Percentiles rank a stretch among this genome's conserved stretches.
phyloP scores from a whole-genome alignment of 306 rosid genomes.

The Chamaecrista fasciculata region DNA sequence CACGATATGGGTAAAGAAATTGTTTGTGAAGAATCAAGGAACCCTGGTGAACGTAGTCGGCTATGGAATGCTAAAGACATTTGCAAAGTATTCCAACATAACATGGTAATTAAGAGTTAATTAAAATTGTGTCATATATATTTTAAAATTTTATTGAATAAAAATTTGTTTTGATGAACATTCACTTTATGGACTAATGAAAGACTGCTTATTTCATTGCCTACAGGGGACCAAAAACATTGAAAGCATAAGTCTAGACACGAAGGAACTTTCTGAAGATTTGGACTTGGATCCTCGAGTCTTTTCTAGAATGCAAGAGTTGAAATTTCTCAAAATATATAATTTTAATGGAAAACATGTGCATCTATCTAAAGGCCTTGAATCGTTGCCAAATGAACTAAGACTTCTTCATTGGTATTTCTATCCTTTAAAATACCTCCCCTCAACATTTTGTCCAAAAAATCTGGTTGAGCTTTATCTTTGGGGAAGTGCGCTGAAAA shows the following conservation, averaged over 20 bases:
- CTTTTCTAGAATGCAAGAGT: neutral
- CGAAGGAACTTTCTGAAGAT: neutral
- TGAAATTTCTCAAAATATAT: neutral
- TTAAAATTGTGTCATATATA: neutral
- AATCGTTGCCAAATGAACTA: neutral
- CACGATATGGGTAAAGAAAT: neutral
- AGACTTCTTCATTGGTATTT: neutral
- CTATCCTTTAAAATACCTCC: neutral
- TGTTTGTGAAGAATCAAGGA: neutral
- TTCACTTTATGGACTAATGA: neutral
- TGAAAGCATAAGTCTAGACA: neutral
- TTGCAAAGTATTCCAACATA: neutral
- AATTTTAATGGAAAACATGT: neutral
- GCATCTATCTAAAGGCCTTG: conserved; percentile 3
- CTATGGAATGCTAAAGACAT: neutral
- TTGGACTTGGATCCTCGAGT: neutral
- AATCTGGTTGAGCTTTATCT: neutral
- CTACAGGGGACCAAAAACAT: neutral
- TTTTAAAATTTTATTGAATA: no score
- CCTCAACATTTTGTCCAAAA: neutral
- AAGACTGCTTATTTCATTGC: neutral
- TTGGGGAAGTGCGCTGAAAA: neutral
- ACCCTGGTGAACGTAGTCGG: neutral
- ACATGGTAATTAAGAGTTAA: neutral
- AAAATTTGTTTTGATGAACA: neutral